These are phyloP conservation scores for Talaromyces proteolyticus DNA, from an alignment of 495 filamentous ascomycete genomes.

Conservation along the genomic window DNA sequence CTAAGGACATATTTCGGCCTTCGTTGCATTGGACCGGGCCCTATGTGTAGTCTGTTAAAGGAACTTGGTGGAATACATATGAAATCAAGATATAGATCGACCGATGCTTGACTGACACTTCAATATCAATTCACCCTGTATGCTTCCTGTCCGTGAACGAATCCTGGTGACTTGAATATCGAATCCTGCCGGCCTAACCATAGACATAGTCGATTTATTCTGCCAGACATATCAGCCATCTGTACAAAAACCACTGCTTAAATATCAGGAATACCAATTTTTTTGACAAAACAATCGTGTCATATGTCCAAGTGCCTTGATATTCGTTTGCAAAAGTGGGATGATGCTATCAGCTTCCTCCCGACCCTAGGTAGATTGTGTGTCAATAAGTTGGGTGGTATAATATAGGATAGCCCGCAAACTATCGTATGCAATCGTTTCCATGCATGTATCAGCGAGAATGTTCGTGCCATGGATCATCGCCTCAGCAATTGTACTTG, in stretches of 20 bases:
- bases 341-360: constrained; percentile 13
- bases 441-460: constrained; percentile 28
- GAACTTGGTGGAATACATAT: not conserved
- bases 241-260: not conserved
- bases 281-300: not conserved
- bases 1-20: constrained; percentile 27
- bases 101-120: not conserved
- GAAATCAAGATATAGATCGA: too few relatives aligned
- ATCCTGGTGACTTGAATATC: not conserved
- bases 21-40: constrained; percentile 14
- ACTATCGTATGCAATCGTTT: constrained; percentile 26
- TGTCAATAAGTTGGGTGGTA: constrained; percentile 24
- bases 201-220: not conserved
- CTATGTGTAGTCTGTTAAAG: not conserved
- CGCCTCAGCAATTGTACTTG: constrained; percentile 21
- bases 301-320: constrained; percentile 19
- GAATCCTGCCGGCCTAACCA: not conserved
- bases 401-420: constrained; percentile 28
- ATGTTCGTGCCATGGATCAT: constrained; percentile 16
- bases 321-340: constrained; percentile 20
- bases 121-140: not conserved
- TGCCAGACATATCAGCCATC: not conserved
- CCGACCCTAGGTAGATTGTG: constrained; percentile 15
- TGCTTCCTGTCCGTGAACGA: not conserved
- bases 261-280: not conserved